Conservation (phyloP, 208 protist genomes). For the Angomonas deanei region DNA sequence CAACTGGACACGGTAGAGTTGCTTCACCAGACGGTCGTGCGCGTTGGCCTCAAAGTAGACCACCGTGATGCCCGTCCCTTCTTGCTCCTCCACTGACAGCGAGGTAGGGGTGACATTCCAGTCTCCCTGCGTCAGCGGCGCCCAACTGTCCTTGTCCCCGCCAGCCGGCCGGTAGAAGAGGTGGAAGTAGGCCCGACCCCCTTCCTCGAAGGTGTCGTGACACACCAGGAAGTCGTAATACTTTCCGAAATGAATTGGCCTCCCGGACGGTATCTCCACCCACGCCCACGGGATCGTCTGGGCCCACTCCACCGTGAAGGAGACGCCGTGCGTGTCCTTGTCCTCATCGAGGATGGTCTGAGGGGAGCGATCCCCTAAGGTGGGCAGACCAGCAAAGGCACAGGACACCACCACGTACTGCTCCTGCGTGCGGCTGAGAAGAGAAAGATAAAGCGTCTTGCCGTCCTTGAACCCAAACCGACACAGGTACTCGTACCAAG, state of each 20-base stretch:
- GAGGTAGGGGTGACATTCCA: slow-evolving; percentile 60
- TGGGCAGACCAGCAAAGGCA: slow-evolving; percentile 18
- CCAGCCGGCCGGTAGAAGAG: slow-evolving; percentile 24
- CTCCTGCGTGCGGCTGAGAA: slow-evolving; percentile 69
- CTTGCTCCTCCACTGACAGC: slow-evolving; percentile 17
- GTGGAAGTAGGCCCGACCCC: slow-evolving; percentile 63
- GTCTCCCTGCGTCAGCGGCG: slow-evolving; percentile 47
- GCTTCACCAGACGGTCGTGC: slow-evolving; percentile 33
- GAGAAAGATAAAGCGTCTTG: slow-evolving; percentile 53
- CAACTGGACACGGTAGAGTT: slow-evolving; percentile 43
- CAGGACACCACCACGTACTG: slow-evolving; percentile 51
- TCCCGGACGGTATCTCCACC: slow-evolving; percentile 45
- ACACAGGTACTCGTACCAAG: slow-evolving; percentile 77
- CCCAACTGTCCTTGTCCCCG: slow-evolving; percentile 25
- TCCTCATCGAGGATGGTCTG: slow-evolving; percentile 26
- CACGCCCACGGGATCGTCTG: slow-evolving; percentile 71
- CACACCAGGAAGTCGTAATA: slow-evolving; percentile 49
- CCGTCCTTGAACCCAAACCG: slow-evolving; percentile 77
- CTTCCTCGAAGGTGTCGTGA: slow-evolving; percentile 20
- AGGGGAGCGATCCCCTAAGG: slow-evolving; percentile 6
- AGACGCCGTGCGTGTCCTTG: slow-evolving; percentile 14
- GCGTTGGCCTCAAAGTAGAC: slow-evolving; percentile 70
- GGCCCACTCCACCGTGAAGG: slow-evolving; percentile 35
- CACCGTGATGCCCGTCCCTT: slow-evolving; percentile 7
- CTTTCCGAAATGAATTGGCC: slow-evolving; percentile 45